phyloP scores from a whole-genome alignment of 2,329 filamentous ascomycete species.

The Monosporascus sp. region DNA sequence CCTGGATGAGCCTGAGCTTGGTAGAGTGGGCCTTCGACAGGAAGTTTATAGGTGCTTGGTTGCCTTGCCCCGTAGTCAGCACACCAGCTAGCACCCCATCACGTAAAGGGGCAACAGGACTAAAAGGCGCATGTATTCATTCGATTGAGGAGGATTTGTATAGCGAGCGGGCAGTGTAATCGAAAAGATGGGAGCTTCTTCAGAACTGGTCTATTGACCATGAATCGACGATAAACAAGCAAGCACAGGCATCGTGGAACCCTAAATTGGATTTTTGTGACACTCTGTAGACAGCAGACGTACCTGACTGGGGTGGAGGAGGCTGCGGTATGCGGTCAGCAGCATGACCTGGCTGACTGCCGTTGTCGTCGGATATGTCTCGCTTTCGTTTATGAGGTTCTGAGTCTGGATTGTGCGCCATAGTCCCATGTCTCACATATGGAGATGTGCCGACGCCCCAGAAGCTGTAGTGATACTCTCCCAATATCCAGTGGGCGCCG shows the following conservation, averaged over 20 bases:
- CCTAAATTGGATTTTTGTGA: no score
- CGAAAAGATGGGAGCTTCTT: no score
- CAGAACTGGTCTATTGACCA: background rate
- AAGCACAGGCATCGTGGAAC: no score
- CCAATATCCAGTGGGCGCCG: slow-evolving; percentile 12
- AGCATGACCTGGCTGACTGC: slow-evolving; percentile 29
- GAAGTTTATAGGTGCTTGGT: slow-evolving; percentile 45
- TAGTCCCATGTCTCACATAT: slow-evolving; percentile 22
- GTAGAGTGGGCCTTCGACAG: slow-evolving; percentile 38
- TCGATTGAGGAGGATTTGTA: background rate
- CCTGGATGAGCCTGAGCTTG: slow-evolving; percentile 46
- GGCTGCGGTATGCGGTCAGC: slow-evolving; percentile 39
- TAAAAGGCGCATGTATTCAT: background rate
- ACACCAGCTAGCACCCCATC: background rate
- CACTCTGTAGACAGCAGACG: slow-evolving; percentile 17
- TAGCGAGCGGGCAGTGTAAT: no score
- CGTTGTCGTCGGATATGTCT: slow-evolving; percentile 37
- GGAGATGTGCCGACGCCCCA: slow-evolving; percentile 10
- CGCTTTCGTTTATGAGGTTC: slow-evolving; percentile 45
- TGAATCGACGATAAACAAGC: background rate
- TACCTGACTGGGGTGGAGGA: slow-evolving; percentile 40
- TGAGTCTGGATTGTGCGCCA: slow-evolving; percentile 37
- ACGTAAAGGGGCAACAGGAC: background rate
- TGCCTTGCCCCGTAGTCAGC: slow-evolving; percentile 24
- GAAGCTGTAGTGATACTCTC: slow-evolving; percentile 11